Base-by-base conservation (phyloP, 106 monocot genomes). In the Platanthera zijinensis region DNA sequence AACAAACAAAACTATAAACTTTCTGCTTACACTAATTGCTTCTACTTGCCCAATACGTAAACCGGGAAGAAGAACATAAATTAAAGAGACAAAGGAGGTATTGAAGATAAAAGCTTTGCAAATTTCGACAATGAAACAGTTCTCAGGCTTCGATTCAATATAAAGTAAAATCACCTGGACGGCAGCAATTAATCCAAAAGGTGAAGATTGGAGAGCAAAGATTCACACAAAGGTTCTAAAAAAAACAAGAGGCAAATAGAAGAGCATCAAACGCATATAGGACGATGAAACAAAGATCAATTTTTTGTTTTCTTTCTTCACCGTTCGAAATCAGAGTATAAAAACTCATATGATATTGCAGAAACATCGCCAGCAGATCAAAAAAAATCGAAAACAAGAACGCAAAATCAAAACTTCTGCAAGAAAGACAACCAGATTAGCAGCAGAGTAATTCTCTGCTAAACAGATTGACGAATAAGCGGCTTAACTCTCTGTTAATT, bases 81-180 rank as follows among this genome's bases (percentile, higher is more conserved):
- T 10, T 11, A n/a, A 70, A 7, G 11, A 68, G 12, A 6, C 48
- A 47, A n/a, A 11, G 15, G 48, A 70, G 4, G 30, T 6, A 32
- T 59, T 66, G 30, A 11, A 66, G 4, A 66, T 66, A 32, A 11
- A 66, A 66, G 59, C 5, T 32, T 22, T 32, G 66, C 11, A 19
- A 66, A 30, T 32, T 66, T 66, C 10, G 30, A 66, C 15, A 32
- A 66, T 66, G 66, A 32, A 66, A 32, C 15, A 48, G 25, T 47
- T 48, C 17, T 7, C 70, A 45, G 15, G 17, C n/a, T 17, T 15
- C 48, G 45, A 15, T 70, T 5, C 7, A 6, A 5, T 17, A 70
- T 17, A 70, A 2, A 46, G 45, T 70, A 48, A 45, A 70, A 70
- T 70, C 70, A 48, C 70, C 45, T 70, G 48, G 48, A 70, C 70